phyloP scores from a whole-genome alignment of 768 basidiomycete genomes.

The Leccinellum luteum region DNA sequence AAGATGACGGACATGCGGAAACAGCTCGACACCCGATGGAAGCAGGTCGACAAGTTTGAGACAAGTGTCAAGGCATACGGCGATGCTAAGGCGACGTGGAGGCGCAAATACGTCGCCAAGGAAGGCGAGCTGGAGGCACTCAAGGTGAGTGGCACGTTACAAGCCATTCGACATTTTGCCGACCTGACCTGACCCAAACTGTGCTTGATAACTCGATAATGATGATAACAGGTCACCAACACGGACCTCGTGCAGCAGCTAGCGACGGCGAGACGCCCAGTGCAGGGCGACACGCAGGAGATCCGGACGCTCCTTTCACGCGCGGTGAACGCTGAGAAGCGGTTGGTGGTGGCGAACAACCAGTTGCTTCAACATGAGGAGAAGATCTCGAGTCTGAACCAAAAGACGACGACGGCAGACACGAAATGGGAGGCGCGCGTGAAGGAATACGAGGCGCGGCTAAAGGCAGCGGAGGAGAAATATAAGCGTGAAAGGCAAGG shows the following conservation, averaged over 20 bases:
- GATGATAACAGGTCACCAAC: slow-evolving; percentile 55
- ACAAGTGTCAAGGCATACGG: slow-evolving; percentile 75
- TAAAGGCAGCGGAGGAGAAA: slow-evolving; percentile 85
- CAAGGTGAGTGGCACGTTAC: slow-evolving; percentile 50
- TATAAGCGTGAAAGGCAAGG: slow-evolving; percentile 94
- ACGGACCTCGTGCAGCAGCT: slow-evolving; percentile 74
- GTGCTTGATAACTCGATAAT: not conserved
- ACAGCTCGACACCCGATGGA: slow-evolving; percentile 86
- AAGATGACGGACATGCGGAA: slow-evolving; percentile 77
- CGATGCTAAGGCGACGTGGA: slow-evolving; percentile 81
- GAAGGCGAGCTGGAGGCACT: slow-evolving; percentile 88
- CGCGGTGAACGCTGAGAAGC: slow-evolving; percentile 81
- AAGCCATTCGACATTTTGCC: not conserved
- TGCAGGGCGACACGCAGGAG: slow-evolving; percentile 63
- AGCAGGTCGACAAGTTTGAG: slow-evolving; percentile 92
- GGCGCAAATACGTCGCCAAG: slow-evolving; percentile 74
- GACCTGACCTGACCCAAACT: not conserved
- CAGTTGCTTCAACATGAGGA: slow-evolving; percentile 84
- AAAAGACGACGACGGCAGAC: slow-evolving; percentile 71
- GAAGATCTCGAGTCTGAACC: slow-evolving; percentile 69
- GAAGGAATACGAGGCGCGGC: slow-evolving; percentile 80
- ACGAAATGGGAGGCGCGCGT: slow-evolving; percentile 94
- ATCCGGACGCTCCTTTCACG: slow-evolving; percentile 67
- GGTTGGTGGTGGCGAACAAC: slow-evolving; percentile 82
- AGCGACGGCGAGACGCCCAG: slow-evolving; percentile 55